phyloP scores from a whole-genome alignment of 176 grass and related monocot genomes.

The Carex cristatella region DNA sequence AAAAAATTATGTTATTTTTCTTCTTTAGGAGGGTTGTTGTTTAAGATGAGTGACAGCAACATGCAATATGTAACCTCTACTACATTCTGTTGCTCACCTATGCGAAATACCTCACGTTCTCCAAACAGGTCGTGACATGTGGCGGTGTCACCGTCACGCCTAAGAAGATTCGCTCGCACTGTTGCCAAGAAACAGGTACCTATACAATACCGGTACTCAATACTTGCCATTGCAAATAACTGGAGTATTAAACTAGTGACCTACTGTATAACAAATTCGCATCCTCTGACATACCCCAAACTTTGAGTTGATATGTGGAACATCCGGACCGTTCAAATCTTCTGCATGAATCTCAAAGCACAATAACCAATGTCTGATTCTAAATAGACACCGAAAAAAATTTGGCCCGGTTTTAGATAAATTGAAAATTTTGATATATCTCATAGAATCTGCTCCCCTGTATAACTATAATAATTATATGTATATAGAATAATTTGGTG shows the following conservation, averaged over 20 bases:
- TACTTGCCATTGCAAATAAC: neutral
- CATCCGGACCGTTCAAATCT: too few species aligned
- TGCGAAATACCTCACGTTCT: constrained; percentile 81
- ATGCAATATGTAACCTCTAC: constrained; percentile 96
- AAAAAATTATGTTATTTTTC: neutral
- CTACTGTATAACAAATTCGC: neutral
- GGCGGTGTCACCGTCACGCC: constrained; percentile 55
- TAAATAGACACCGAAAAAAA: too few species aligned
- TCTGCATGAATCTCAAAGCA: too few species aligned
- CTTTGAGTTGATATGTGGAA: too few species aligned
- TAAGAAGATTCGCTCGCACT: constrained; percentile 42
- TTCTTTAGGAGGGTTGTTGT: constrained; percentile 51
- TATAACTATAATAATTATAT: too few species aligned
- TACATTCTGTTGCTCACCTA: constrained; percentile 85
- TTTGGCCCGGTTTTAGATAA: too few species aligned
- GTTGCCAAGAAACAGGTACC: constrained; percentile 60
- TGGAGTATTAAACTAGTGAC: neutral
- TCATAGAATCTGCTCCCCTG: too few species aligned
- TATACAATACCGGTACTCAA: neutral
- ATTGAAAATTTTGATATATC: too few species aligned
- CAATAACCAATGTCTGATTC: too few species aligned
- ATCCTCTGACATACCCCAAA: too few species aligned
- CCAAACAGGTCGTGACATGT: constrained; percentile 56
- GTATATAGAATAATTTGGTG: neutral
- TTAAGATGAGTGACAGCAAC: constrained; percentile 86